A percentile compares a stretch with the other conserved stretches of the same genome.
phyloP scores from a whole-genome alignment of 164 flowering plant genomes.

The Vitis cinerea region DNA sequence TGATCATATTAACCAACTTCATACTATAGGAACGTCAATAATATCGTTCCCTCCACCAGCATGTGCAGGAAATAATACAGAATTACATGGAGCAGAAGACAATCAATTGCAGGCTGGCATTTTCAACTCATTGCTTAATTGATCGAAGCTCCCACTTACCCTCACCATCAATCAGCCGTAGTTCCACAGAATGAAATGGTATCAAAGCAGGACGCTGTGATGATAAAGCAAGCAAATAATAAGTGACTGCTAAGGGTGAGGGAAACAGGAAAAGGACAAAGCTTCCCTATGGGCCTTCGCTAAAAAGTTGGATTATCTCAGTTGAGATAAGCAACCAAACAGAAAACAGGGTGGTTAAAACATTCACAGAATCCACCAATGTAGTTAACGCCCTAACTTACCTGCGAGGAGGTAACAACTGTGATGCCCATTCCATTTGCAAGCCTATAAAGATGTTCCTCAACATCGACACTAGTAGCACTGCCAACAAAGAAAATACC shows the following conservation, averaged over 20 bases:
- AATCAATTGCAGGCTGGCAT: neutral
- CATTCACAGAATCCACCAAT: neutral
- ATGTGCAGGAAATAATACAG: neutral
- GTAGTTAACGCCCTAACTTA: slow-evolving; percentile 19
- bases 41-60: too few species aligned
- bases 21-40: too few species aligned
- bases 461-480: slow-evolving; percentile 98
- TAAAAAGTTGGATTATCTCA: too few species aligned
- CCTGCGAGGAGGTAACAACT: slow-evolving; percentile 91
- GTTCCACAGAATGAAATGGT: slow-evolving; percentile 81
- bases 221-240: slow-evolving; percentile 1
- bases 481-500: slow-evolving; percentile 33
- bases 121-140: slow-evolving; percentile 46
- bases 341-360: neutral
- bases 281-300: too few species aligned
- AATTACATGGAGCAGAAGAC: slow-evolving; percentile 5
- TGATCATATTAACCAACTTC: too few species aligned
- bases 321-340: too few species aligned
- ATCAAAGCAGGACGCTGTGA: slow-evolving; percentile 95
- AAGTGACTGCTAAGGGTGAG: neutral
- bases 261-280: neutral
- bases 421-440: slow-evolving; percentile 85
- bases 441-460: slow-evolving; percentile 89
- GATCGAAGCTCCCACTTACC: slow-evolving; percentile 91
- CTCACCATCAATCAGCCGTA: slow-evolving; percentile 93